Evolutionary conservation across 176 grass and related monocot species (phyloP), one percentile per base, ranked within the genome.

Genomic region (Puya raimondii): DNA sequence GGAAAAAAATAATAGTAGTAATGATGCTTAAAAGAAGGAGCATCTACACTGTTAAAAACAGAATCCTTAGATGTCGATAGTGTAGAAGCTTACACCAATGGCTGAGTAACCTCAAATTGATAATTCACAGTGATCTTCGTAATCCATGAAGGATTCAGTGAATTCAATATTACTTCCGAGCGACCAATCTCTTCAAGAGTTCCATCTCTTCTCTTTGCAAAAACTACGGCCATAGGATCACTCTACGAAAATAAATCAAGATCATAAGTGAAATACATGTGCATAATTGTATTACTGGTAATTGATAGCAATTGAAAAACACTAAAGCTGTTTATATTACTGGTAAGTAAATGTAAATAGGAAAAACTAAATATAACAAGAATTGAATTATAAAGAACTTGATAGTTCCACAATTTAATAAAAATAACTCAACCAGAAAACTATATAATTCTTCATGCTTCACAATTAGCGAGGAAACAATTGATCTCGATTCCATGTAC

Each of bases 51-150:
- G 49, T 61, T 22, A 70, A 12, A 53, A 47, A 67, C 29, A 33
- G 47, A 66, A 12, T 42, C 29, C 9, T 42, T 14, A 48, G 16
- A 23, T 67, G 64, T 63, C 56, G 13, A 51, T 6, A 16, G 33
- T 70, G 63, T 21, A 83, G 52, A 79, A 75, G 49, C 94, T 88
- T 93, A 99, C 94, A 99, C 82, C 72, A 99, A 80, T 73, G 75
- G 72, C 75, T 99, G 94, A 79, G 88, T 77, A 93, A 88, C 80
- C 78, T 99, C 89, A 78, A 99, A 99, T 66, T 91, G 86, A 78
- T 91, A 99, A 71, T 82, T 86, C 50, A 82, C 73, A 80, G 51
- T 86, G 82, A 99, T 81, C 72, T 90, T 99, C 74, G 74, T 76
- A 69, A 64, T 75, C 94, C 94, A 99, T 65, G 72, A 79, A 23